Conservation (phyloP, 1,284 basidiomycete species). For the Cryptococcus maquisensis region DNA sequence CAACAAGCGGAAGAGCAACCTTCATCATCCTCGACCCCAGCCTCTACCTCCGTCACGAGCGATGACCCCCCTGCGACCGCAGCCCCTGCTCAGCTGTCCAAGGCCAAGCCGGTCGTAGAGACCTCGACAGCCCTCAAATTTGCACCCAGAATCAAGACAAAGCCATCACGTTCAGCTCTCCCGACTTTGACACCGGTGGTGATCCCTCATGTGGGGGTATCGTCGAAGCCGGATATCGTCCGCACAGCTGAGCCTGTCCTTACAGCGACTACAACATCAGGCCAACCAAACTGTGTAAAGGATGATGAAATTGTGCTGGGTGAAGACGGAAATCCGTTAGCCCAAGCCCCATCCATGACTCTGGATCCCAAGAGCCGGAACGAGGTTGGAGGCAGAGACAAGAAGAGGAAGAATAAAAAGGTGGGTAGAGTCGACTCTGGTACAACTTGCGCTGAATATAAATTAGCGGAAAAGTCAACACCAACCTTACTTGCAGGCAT, state of each 20-base stretch:
- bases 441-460: neutral
- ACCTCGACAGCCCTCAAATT: constrained; percentile 42
- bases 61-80: neutral
- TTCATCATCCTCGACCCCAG: neutral
- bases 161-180: constrained; percentile 9
- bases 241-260: constrained; percentile 11
- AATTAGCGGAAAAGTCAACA: constrained; percentile 14
- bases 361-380: constrained; percentile 24
- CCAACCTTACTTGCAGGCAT: constrained; percentile 30
- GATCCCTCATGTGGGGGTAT: neutral
- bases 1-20: neutral
- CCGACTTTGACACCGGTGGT: neutral
- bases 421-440: constrained; percentile 9
- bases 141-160: constrained; percentile 39
- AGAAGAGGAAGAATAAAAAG: constrained; percentile 42
- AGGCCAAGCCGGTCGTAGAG: constrained; percentile 14
- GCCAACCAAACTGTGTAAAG: neutral
- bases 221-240: constrained; percentile 10
- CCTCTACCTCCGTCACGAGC: neutral
- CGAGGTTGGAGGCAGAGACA: constrained; percentile 17
- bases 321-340: constrained; percentile 33
- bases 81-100: neutral
- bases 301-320: constrained; percentile 24
- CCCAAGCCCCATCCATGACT: constrained; percentile 45
- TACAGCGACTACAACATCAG: neutral